Evolutionary conservation across 73 alveolate species (phyloP).

Genomic region (Paramecium biaurelia): DNA sequence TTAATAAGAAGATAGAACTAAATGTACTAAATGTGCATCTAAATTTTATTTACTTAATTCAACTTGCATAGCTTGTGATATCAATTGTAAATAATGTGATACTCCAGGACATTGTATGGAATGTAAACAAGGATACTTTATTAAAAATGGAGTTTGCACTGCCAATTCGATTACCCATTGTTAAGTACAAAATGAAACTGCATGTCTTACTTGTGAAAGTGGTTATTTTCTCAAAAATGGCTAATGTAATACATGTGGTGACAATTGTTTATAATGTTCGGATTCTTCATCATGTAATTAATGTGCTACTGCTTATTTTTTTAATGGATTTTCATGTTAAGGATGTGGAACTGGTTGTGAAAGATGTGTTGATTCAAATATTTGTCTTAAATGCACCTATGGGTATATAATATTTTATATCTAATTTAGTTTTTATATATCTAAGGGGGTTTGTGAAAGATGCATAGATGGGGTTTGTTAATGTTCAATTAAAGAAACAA

Average conservation of each 20-base stretch:
- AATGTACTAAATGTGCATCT: constrained; percentile 1
- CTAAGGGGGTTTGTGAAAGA: background rate
- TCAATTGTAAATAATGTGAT: constrained; percentile 4
- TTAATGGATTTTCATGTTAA: constrained; percentile 28
- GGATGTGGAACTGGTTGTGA: constrained; percentile 41
- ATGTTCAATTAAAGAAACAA: constrained; percentile 12
- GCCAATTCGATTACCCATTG: background rate
- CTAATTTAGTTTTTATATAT: background rate
- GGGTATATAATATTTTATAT: background rate
- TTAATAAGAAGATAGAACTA: background rate
- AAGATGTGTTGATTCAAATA: background rate
- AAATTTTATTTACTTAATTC: background rate
- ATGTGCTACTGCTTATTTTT: constrained; percentile 9
- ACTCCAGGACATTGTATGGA: constrained; percentile 17
- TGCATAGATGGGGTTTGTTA: constrained; percentile 34
- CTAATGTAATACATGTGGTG: background rate
- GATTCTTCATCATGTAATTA: background rate
- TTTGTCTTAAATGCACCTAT: constrained; percentile 27
- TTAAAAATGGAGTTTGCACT: background rate
- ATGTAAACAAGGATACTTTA: background rate
- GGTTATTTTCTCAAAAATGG: background rate
- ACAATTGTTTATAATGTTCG: background rate
- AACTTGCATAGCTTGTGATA: constrained; percentile 20
- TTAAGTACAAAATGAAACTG: background rate
- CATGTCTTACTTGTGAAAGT: background rate